Base-by-base conservation (phyloP, 805 yeast genomes). In the Debaryomyces hansenii region DNA sequence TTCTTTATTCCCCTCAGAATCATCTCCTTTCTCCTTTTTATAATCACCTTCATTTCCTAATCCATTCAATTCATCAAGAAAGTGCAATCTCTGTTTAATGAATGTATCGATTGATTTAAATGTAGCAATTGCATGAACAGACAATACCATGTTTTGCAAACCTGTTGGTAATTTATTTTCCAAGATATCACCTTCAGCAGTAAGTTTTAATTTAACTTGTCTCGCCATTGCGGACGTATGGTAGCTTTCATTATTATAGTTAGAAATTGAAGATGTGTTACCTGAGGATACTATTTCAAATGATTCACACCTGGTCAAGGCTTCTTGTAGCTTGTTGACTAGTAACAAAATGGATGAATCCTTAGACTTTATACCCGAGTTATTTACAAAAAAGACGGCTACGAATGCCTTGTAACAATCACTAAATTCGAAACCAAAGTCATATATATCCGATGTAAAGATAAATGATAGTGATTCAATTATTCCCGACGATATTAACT, bases 301-400 rank as follows among this genome's bases (percentile, higher is more conserved):
- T 0, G 84, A 70, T 60, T 90, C 97, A 0, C 82, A 73, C 54
- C 96, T 75, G 1, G 88, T 81, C 18, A 90, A 64, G 0, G 88
- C 81, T 46, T 87, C 90, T 50, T 89, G 94, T 14, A 90, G 66
- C 49, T 83, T 80, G 4, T 66, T 64, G 1, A 88, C 76, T 18
- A 88, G 65, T 3, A 70, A 56, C 5, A 66, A 67, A 37, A 82
- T 57, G 0, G 78, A 70, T 4, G 70, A 50, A 15, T 51, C 42
- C 14, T 42, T 27, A 21, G 57, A 60, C 2, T 56, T 63, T 2
- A 51, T 45, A 3, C 57, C 60, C 21, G 57, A 60, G 2, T 57
- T 63, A 27, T 41, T 42, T 37, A 43, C 42, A 21, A 57, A 64
- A 41, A 80, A 80, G 1, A 64, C 65, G 6, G 56, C 44, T 33